Percentiles rank a stretch among this genome's conserved stretches.
phyloP scores from a whole-genome alignment of 2,329 filamentous ascomycete genomes.

The Trichocomaceae sp. region DNA sequence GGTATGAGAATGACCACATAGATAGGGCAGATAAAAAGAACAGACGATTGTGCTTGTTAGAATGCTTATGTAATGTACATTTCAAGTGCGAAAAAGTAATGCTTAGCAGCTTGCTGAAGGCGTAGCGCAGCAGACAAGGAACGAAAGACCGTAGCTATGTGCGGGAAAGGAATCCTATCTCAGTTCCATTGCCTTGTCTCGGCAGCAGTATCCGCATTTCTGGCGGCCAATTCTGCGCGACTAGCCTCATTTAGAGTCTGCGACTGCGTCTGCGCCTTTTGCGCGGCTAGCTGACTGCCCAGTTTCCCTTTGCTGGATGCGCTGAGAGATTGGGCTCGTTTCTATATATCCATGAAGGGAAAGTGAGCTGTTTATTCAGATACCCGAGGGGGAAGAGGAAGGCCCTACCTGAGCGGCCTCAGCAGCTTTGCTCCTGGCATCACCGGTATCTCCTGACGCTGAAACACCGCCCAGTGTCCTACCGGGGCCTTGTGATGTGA shows the following conservation, averaged over 20 bases:
- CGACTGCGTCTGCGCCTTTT: constrained; percentile 65
- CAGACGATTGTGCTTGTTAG: not conserved
- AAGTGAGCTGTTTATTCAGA: not conserved
- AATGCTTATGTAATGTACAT: not conserved
- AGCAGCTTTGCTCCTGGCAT: constrained; percentile 67
- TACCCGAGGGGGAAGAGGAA: not conserved
- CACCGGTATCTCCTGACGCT: constrained; percentile 33
- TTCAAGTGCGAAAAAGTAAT: not conserved
- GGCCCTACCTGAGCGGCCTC: constrained; percentile 72
- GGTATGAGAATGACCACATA: constrained; percentile 56
- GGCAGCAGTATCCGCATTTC: constrained; percentile 61
- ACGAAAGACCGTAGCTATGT: not conserved
- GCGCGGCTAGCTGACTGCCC: constrained; percentile 61
- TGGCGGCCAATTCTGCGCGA: constrained; percentile 55
- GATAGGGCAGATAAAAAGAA: not conserved
- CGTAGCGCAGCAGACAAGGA: not conserved
- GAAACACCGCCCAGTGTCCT: constrained; percentile 58
- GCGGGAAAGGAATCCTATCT: constrained; percentile 7
- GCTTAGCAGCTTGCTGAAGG: not conserved
- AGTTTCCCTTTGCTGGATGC: constrained; percentile 57
- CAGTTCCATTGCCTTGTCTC: constrained; percentile 55
- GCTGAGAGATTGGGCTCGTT: constrained; percentile 54
- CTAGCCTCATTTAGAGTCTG: constrained; percentile 64
- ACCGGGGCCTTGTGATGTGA: constrained; percentile 44
- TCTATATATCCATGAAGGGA: constrained; percentile 40